phyloP scores from a whole-genome alignment of 1,284 basidiomycete genomes.

The Moesziomyces globuligerus region DNA sequence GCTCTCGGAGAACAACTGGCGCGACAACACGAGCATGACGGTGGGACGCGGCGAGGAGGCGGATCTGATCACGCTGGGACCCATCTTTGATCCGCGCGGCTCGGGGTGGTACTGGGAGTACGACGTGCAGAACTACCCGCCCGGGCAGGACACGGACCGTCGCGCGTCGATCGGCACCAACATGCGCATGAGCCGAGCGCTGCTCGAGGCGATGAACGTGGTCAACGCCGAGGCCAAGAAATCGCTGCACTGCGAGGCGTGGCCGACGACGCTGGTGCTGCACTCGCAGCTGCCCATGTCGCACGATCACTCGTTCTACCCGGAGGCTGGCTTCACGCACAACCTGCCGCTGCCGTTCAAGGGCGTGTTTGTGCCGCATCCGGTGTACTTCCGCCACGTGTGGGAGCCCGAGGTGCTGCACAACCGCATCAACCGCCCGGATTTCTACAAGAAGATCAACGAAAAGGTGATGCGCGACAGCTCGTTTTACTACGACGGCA shows the following conservation, averaged over 20 bases:
- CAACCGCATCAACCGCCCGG: conserved; percentile 62
- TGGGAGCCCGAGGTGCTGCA: conserved; percentile 65
- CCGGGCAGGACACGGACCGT: conserved; percentile 60
- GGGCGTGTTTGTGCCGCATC: conserved; percentile 66
- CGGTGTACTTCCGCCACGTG: conserved; percentile 67
- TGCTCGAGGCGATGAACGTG: conserved; percentile 67
- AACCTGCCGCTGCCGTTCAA: conserved; percentile 65
- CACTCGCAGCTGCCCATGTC: conserved; percentile 65
- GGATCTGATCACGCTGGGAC: conserved; percentile 66
- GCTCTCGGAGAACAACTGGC: conserved; percentile 62
- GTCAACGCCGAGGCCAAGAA: conserved; percentile 67
- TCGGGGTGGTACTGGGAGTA: conserved; percentile 68
- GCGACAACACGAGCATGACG: conserved; percentile 45
- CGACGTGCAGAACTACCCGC: conserved; percentile 66
- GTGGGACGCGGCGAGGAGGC: conserved; percentile 62
- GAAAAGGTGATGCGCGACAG: conserved; percentile 66
- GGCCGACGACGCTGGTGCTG: conserved; percentile 66
- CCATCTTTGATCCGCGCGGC: conserved; percentile 67
- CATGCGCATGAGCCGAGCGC: conserved; percentile 65
- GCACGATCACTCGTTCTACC: conserved; percentile 65
- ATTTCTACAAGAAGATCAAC: conserved; percentile 67
- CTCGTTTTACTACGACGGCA: conserved; percentile 66
- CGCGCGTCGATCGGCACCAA: conserved; percentile 67
- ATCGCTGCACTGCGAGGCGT: conserved; percentile 67
- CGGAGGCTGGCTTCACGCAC: conserved; percentile 66